phyloP scores from a whole-genome alignment of 129 eudicot genomes.

The Pittosporum tobira region DNA sequence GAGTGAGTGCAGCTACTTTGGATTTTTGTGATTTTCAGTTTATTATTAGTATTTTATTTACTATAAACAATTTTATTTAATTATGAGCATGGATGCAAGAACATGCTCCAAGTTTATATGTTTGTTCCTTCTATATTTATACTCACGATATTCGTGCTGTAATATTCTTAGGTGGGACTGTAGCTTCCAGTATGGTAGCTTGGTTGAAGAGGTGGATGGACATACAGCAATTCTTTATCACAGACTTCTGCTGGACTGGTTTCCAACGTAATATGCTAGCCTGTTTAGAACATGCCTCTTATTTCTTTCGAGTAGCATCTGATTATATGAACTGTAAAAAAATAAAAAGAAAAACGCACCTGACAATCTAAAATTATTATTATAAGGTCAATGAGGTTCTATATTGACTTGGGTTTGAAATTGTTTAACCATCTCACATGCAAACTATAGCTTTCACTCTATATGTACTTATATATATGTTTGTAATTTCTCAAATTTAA shows the following conservation, averaged over 20 bases:
- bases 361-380: no score
- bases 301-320: background rate
- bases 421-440: background rate
- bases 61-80: no score
- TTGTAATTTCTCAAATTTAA: no score
- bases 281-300: background rate
- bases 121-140: background rate
- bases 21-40: slow-evolving; percentile 1
- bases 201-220: slow-evolving; percentile 99
- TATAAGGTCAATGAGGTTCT: background rate
- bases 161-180: slow-evolving; percentile 77
- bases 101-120: background rate
- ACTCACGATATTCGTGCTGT: background rate
- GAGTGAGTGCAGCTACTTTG: slow-evolving; percentile 51
- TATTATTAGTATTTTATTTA: no score
- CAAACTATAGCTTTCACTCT: background rate
- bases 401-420: no score
- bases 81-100: no score
- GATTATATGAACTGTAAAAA: background rate
- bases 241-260: slow-evolving; percentile 94
- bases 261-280: slow-evolving; percentile 54
- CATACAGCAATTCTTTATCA: slow-evolving; percentile 96
- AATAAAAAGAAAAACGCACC: no score
- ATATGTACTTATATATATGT: no score
- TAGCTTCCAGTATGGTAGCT: slow-evolving; percentile 91